Percentiles rank a stretch among this genome's conserved stretches.
Conservation (phyloP, 805 yeast genomes). For the Ogataea paraovalis region DNA sequence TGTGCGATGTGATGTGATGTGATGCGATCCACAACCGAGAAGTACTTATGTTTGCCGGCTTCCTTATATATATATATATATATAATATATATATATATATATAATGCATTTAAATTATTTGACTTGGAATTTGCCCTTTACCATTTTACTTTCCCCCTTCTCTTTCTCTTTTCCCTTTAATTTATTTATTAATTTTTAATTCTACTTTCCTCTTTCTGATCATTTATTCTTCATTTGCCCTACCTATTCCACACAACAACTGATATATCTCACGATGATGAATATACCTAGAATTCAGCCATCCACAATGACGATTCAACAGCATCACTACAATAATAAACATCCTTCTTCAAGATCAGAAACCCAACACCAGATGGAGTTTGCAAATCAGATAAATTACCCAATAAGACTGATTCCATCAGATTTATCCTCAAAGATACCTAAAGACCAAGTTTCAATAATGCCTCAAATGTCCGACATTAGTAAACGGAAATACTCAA, state of each 20-base stretch:
- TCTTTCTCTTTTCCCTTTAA: neutral
- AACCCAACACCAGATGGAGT: neutral
- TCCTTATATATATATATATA: no score
- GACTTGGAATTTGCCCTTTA: neutral
- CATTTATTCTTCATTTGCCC: neutral
- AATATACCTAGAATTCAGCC: neutral
- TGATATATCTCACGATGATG: neutral
- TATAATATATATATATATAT: no score
- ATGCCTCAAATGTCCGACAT: constrained; percentile 20
- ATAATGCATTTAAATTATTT: no score
- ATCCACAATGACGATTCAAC: neutral
- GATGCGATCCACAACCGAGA: no score
- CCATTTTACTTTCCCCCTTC: neutral
- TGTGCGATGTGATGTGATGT: no score
- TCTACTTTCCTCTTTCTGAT: neutral
- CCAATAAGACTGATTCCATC: constrained; percentile 23
- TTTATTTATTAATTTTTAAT: neutral
- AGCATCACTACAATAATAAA: neutral
- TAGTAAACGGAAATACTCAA: constrained; percentile 53
- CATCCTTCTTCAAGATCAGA: neutral
- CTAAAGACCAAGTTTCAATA: constrained; percentile 19
- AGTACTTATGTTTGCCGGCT: neutral
- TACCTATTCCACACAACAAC: neutral
- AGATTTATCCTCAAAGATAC: constrained; percentile 10
- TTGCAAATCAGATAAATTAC: constrained; percentile 17